These are phyloP conservation scores for Exophiala lecanii-corni DNA, from an alignment of 2,329 filamentous ascomycete species.

Conservation along the genomic window DNA sequence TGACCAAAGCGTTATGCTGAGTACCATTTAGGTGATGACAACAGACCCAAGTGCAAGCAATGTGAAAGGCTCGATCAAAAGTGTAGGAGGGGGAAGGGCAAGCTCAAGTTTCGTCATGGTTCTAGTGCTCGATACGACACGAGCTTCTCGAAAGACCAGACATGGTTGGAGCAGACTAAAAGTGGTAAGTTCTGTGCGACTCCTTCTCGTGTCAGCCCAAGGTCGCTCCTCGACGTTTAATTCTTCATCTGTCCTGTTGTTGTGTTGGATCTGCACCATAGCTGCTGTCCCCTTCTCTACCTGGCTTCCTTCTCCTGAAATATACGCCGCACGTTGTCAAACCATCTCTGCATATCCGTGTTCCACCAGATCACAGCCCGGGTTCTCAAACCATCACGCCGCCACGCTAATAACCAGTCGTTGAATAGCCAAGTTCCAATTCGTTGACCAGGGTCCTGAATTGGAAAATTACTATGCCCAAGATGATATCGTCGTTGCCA, in stretches of 20 bases:
- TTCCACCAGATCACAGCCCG: too few species aligned
- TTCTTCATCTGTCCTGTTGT: too few species aligned
- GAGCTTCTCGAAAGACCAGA: slow-evolving; percentile 25
- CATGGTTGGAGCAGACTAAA: slow-evolving; percentile 26
- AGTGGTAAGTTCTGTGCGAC: slow-evolving; percentile 26
- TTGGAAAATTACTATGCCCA: slow-evolving; percentile 27
- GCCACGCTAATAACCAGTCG: too few species aligned
- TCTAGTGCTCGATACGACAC: slow-evolving; percentile 26
- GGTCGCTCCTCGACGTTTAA: too few species aligned
- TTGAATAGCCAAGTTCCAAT: slow-evolving; percentile 27
- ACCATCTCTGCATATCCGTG: too few species aligned
- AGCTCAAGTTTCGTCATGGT: slow-evolving; percentile 26
- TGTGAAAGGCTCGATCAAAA: slow-evolving; percentile 23
- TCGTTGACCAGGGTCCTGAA: slow-evolving; percentile 26
- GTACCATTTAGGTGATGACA: slow-evolving; percentile 24
- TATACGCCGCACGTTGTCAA: too few species aligned
- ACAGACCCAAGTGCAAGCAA: slow-evolving; percentile 24
- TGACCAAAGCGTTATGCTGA: slow-evolving; percentile 1
- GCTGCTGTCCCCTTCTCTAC: too few species aligned
- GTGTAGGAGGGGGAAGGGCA: slow-evolving; percentile 23
- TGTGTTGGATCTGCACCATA: too few species aligned
- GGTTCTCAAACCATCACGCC: too few species aligned
- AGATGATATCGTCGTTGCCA: slow-evolving; percentile 16
- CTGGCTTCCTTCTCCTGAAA: too few species aligned
- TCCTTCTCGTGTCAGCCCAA: too few species aligned